Conservation (phyloP, 73 alveolate species). For the Blepharisma japonicum region DNA sequence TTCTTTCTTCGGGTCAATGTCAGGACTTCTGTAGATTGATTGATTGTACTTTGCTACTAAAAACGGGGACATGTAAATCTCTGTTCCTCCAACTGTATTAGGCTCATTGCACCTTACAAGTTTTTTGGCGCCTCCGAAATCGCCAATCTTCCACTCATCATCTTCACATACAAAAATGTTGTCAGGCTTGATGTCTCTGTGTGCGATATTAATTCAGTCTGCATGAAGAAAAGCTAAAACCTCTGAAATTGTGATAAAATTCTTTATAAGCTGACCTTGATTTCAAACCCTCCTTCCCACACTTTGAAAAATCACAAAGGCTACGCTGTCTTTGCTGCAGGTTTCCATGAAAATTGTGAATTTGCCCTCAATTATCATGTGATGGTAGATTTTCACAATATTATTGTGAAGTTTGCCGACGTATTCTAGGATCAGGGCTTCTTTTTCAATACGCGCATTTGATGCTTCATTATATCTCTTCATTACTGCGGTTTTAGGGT, state of each 20-base stretch:
- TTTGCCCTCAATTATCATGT: background rate
- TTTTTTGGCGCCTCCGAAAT: conserved; percentile 59
- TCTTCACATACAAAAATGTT: conserved; percentile 56
- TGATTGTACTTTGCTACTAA: conserved; percentile 49
- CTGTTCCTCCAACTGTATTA: conserved; percentile 73
- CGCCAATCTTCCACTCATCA: conserved; percentile 54
- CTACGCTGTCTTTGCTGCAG: background rate
- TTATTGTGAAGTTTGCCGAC: background rate
- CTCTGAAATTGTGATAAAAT: background rate
- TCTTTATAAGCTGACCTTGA: background rate
- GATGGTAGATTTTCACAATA: background rate
- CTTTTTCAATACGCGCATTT: too few relatives aligned
- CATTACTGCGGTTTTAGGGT: too few relatives aligned
- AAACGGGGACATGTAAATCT: conserved; percentile 67
- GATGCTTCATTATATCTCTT: too few relatives aligned
- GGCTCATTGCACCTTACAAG: conserved; percentile 45
- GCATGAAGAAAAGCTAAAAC: conserved; percentile 33
- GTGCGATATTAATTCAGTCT: conserved; percentile 52
- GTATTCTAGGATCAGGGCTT: too few relatives aligned
- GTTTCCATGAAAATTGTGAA: background rate
- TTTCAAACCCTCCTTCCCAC: background rate
- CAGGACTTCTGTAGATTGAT: background rate
- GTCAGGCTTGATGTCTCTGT: conserved; percentile 65
- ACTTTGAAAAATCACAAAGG: background rate
- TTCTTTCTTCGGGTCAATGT: background rate